Evolutionary conservation across 2,329 filamentous ascomycete species (phyloP).

Genomic region (Stromatinia cepivora): DNA sequence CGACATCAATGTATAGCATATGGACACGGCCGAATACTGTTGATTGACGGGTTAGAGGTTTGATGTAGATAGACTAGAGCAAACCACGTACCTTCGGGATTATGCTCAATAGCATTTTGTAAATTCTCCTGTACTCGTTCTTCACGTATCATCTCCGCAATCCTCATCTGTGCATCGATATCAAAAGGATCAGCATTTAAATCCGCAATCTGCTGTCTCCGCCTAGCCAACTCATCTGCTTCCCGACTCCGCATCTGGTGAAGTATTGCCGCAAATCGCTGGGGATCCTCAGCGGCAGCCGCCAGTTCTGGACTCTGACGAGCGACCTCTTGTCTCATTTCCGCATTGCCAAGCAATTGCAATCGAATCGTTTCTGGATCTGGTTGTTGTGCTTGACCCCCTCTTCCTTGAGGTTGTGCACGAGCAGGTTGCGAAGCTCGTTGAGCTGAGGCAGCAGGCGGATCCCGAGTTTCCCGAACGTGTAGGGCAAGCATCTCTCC

Average conservation of each 20-base stretch:
- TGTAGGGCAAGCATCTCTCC: slow-evolving; percentile 92
- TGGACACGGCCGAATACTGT: slow-evolving; percentile 90
- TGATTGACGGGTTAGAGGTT: slow-evolving; percentile 23
- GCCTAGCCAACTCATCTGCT: slow-evolving; percentile 69
- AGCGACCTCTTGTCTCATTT: slow-evolving; percentile 68
- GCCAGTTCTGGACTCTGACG: slow-evolving; percentile 75
- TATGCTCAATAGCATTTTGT: slow-evolving; percentile 95
- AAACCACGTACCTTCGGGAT: slow-evolving; percentile 78
- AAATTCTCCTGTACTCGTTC: slow-evolving; percentile 93
- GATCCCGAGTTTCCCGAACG: slow-evolving; percentile 60
- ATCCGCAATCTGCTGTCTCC: slow-evolving; percentile 78
- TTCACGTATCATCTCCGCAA: slow-evolving; percentile 96
- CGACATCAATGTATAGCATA: slow-evolving; percentile 94
- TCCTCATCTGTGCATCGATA: slow-evolving; percentile 83
- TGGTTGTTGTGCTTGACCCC: slow-evolving; percentile 44
- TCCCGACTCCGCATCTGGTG: slow-evolving; percentile 68
- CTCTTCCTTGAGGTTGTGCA: slow-evolving; percentile 41
- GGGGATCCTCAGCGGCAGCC: slow-evolving; percentile 71
- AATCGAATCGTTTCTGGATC: slow-evolving; percentile 82
- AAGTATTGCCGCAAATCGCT: slow-evolving; percentile 73
- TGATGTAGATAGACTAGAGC: neutral
- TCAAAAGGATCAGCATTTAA: slow-evolving; percentile 96
- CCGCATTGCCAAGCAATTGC: slow-evolving; percentile 77
- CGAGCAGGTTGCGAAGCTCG: slow-evolving; percentile 35
- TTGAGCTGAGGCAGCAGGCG: slow-evolving; percentile 44